These are phyloP conservation scores for Cymbidium sinense DNA, from an alignment of 106 monocot species.

Conservation along the genomic window DNA sequence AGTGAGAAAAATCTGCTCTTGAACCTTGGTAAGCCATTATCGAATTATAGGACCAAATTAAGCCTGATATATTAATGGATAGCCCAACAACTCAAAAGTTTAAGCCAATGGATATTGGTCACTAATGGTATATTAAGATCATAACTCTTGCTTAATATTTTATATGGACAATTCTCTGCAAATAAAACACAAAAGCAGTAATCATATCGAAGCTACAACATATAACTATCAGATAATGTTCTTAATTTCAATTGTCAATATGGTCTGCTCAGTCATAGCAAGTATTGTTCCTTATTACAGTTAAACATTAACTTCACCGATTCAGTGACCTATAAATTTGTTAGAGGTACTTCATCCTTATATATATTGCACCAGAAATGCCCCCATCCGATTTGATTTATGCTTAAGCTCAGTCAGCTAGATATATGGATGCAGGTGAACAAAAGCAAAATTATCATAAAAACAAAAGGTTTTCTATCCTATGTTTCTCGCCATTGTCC, in stretches of 20 bases:
- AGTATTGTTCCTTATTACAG: not conserved
- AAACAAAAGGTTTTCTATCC: not conserved
- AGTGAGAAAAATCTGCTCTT: too few species aligned
- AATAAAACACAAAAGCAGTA: not conserved
- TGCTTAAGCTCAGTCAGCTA: not conserved
- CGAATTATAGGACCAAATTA: too few species aligned
- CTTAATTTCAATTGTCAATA: not conserved
- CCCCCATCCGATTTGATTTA: not conserved
- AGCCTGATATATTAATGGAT: too few species aligned
- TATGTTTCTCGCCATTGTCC: not conserved
- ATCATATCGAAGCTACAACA: not conserved
- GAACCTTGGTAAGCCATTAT: too few species aligned
- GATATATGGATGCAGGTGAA: not conserved
- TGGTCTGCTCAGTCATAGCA: too few species aligned
- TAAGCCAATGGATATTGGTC: too few species aligned
- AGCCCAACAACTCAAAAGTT: not conserved
- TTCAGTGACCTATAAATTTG: not conserved
- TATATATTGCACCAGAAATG: not conserved
- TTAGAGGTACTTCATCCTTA: not conserved
- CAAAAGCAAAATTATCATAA: not conserved
- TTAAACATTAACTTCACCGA: not conserved
- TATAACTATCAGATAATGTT: not conserved
- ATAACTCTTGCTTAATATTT: too few species aligned
- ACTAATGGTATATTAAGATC: too few species aligned
- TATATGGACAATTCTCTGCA: not conserved